Evolutionary conservation across 768 basidiomycete genomes (phyloP).

Genomic region (Boletus eberwhitei): DNA sequence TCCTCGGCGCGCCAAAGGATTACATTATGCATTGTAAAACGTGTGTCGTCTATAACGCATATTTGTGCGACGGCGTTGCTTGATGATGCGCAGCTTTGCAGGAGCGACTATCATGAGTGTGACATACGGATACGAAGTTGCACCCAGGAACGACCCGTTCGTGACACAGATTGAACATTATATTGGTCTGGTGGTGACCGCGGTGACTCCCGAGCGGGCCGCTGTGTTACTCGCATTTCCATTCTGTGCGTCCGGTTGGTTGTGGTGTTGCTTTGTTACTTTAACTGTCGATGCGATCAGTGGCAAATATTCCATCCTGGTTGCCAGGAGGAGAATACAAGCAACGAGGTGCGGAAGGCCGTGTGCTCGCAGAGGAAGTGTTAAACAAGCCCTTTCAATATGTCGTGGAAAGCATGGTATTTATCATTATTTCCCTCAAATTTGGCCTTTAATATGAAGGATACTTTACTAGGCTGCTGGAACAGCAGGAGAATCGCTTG

Average conservation of each 20-base stretch:
- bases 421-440: neutral
- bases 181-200: constrained; percentile 5
- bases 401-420: constrained; percentile 25
- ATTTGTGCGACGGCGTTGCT: neutral
- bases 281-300: constrained; percentile 4
- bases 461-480: constrained; percentile 12
- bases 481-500: constrained; percentile 21
- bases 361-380: constrained; percentile 22
- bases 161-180: constrained; percentile 19
- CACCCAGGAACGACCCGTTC: constrained; percentile 24
- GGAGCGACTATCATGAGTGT: constrained; percentile 22
- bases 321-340: constrained; percentile 32
- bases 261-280: neutral
- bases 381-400: constrained; percentile 18
- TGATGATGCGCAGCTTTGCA: constrained; percentile 17
- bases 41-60: constrained; percentile 17
- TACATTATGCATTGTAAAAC: constrained; percentile 14
- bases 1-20: constrained; percentile 20
- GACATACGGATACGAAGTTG: constrained; percentile 27
- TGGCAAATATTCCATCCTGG: constrained; percentile 32
- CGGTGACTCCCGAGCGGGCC: constrained; percentile 21
- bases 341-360: constrained; percentile 13
- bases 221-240: constrained; percentile 23
- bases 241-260: constrained; percentile 17
- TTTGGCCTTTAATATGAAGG: neutral